Conservation (phyloP, 75 land plant genomes). For the Sequoiadendron giganteum region DNA sequence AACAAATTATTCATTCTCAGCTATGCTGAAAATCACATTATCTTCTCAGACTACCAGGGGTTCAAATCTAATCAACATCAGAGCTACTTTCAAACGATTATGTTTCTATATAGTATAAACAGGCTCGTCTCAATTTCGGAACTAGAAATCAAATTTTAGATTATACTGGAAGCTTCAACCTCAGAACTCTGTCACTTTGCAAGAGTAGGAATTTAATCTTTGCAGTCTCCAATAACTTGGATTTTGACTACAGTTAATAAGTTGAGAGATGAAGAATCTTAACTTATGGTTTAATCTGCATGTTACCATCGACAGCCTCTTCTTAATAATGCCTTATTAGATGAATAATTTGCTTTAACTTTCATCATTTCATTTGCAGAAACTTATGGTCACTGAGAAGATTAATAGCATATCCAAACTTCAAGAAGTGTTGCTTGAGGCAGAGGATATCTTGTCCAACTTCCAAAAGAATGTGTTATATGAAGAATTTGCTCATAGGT, state of each 20-base stretch:
- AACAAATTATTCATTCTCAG: not conserved
- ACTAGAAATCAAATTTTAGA: not conserved
- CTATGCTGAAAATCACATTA: not conserved
- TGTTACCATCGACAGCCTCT: not conserved
- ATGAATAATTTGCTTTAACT: not conserved
- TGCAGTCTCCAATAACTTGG: not conserved
- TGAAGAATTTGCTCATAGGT: conserved; percentile 66
- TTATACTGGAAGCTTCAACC: not conserved
- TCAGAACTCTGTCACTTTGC: not conserved
- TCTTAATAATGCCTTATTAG: not conserved
- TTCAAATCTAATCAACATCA: not conserved
- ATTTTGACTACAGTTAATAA: not conserved
- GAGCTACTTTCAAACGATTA: not conserved
- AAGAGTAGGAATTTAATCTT: not conserved
- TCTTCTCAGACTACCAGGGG: not conserved
- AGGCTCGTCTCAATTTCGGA: not conserved
- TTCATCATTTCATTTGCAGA: conserved; percentile 39
- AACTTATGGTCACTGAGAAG: conserved; percentile 73
- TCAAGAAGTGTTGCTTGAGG: conserved; percentile 56
- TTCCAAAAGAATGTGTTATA: conserved; percentile 60
- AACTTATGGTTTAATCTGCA: not conserved
- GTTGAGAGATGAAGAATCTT: not conserved
- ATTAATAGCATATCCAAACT: conserved; percentile 60
- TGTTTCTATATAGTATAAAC: not conserved
- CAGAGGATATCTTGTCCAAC: conserved; percentile 51